These are phyloP conservation scores for Coemansia sp. DNA, from an alignment of 192 early-diverging fungal species.

Conservation along the genomic window DNA sequence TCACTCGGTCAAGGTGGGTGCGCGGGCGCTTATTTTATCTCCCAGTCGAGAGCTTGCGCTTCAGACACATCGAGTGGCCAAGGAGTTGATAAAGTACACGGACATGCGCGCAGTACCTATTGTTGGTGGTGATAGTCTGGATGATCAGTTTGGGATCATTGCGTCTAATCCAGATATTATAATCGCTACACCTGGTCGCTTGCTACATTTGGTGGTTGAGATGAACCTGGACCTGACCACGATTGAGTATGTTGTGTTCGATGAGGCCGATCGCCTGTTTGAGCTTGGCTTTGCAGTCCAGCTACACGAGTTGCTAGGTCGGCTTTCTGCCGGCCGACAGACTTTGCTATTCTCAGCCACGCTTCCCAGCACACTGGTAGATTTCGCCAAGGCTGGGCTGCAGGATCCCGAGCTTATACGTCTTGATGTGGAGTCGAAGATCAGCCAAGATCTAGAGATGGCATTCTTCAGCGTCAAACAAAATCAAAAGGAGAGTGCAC, in stretches of 20 bases:
- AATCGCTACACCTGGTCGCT: slow-evolving; percentile 81
- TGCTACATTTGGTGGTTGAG: slow-evolving; percentile 84
- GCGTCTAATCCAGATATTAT: slow-evolving; percentile 93
- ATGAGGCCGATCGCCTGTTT: slow-evolving; percentile 98
- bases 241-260: slow-evolving; percentile 95
- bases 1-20: slow-evolving; percentile 87
- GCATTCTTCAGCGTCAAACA: slow-evolving; percentile 86
- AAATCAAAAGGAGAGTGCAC: slow-evolving; percentile 85
- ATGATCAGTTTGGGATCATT: slow-evolving; percentile 95
- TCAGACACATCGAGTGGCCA: slow-evolving; percentile 92
- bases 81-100: slow-evolving; percentile 91
- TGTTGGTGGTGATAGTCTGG: slow-evolving; percentile 94
- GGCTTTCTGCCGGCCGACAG: slow-evolving; percentile 82
- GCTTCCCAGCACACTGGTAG: slow-evolving; percentile 86
- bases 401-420: slow-evolving; percentile 91
- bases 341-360: slow-evolving; percentile 96
- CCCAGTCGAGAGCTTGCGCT: slow-evolving; percentile 96
- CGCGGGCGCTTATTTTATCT: slow-evolving; percentile 80
- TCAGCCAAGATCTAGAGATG: slow-evolving; percentile 93
- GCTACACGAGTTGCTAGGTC: slow-evolving; percentile 85
- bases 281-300: slow-evolving; percentile 97
- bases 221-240: slow-evolving; percentile 82
- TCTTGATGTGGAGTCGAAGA: slow-evolving; percentile 93
- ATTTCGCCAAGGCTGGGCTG: slow-evolving; percentile 96
- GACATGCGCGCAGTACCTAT: slow-evolving; percentile 84